Percentiles rank a stretch among this genome's conserved stretches.
Conservation (phyloP, 202 grass and related monocot genomes). For the Sporobolus alterniflorus region DNA sequence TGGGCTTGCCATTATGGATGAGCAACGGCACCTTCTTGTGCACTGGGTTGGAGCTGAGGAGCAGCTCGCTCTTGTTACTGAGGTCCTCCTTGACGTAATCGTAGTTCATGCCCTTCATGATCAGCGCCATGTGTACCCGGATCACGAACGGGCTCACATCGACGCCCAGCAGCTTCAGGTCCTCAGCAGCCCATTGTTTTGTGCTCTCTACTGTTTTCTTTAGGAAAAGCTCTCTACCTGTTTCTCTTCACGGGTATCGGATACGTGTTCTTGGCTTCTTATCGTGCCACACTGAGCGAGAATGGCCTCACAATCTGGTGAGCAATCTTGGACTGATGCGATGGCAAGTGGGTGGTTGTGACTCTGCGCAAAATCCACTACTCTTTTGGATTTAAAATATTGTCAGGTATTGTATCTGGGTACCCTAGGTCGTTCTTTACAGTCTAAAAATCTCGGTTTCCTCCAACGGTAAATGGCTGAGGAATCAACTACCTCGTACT, state of each 20-base stretch:
- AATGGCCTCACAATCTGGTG: not conserved
- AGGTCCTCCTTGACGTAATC: constrained; percentile 62
- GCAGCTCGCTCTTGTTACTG: constrained; percentile 49
- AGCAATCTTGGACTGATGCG: not conserved
- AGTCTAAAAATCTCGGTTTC: too few species aligned
- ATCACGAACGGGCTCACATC: constrained; percentile 55
- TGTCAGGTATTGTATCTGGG: too few species aligned
- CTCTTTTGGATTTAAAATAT: too few species aligned
- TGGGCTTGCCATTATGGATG: constrained; percentile 51
- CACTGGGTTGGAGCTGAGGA: constrained; percentile 54
- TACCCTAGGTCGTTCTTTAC: too few species aligned
- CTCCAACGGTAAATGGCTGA: too few species aligned
- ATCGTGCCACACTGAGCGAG: not conserved
- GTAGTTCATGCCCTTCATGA: constrained; percentile 52
- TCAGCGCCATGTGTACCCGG: constrained; percentile 46
- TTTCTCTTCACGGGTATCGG: not conserved
- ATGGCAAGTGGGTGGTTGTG: not conserved
- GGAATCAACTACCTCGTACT: too few species aligned
- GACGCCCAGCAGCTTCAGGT: constrained; percentile 52
- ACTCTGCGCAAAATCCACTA: too few species aligned
- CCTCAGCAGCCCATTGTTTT: not conserved
- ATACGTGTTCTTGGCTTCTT: not conserved
- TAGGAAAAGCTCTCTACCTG: not conserved
- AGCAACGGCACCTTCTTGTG: constrained; percentile 65
- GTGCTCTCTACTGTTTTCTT: not conserved